A percentile compares a stretch with the other conserved stretches of the same genome.
phyloP scores from a whole-genome alignment of 2,329 filamentous ascomycete species.

The Orbilia javanica region DNA sequence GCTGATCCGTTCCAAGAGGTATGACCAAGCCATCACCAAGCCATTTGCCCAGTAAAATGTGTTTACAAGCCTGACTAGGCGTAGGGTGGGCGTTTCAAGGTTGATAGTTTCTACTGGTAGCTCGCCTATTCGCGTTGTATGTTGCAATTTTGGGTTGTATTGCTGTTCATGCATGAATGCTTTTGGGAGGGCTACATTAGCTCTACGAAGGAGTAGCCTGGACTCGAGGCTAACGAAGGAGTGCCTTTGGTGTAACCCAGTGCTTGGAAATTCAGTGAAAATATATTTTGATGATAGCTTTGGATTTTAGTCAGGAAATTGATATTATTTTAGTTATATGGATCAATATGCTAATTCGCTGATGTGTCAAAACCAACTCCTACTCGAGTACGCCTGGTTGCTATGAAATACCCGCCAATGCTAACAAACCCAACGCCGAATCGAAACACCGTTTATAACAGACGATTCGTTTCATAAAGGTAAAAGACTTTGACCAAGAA shows the following conservation, averaged over 20 bases:
- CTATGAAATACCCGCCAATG: background rate
- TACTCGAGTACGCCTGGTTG: background rate
- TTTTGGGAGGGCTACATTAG: too few relatives aligned
- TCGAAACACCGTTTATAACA: slow-evolving; percentile 4
- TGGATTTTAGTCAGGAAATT: background rate
- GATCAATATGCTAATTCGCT: background rate
- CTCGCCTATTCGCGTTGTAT: background rate
- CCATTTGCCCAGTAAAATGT: background rate
- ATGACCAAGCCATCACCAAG: background rate
- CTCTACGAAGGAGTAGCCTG: too few relatives aligned
- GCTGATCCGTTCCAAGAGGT: background rate
- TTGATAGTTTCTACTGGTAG: too few relatives aligned
- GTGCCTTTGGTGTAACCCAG: too few relatives aligned
- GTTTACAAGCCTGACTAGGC: background rate
- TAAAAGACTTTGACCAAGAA: background rate
- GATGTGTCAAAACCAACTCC: background rate
- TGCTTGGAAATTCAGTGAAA: background rate
- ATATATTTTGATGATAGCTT: background rate
- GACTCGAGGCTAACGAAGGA: too few relatives aligned
- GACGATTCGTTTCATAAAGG: background rate
- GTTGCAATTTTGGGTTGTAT: background rate
- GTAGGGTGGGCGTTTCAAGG: background rate
- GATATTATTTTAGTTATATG: background rate
- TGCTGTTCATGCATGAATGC: background rate
- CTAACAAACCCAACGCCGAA: background rate